These are phyloP conservation scores for Phytopythium chamaehyphon DNA, from an alignment of 352 stramenopile genomes.

Conservation along the genomic window DNA sequence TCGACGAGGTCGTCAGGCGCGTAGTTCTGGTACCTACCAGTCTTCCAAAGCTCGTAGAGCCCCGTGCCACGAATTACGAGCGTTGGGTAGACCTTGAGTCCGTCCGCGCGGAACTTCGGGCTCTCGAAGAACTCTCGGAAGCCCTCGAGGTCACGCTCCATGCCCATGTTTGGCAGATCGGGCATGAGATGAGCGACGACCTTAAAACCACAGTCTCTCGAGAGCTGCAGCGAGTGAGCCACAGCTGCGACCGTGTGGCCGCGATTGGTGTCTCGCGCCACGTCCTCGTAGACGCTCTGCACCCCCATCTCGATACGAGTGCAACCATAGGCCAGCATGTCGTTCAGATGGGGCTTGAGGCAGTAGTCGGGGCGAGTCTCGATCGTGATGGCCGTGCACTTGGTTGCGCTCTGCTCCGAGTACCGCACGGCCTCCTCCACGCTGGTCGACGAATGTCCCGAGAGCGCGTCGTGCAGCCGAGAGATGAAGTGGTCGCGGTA, in stretches of 20 bases:
- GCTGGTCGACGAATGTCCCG: conserved; percentile 86
- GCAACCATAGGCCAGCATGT: conserved; percentile 96
- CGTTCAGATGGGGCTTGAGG: conserved; percentile 94
- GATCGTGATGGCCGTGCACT: conserved; percentile 95
- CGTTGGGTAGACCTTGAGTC: conserved; percentile 96
- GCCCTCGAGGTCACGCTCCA: conserved; percentile 94
- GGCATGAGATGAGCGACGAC: conserved; percentile 98
- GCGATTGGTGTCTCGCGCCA: conserved; percentile 90
- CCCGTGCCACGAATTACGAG: conserved; percentile 96
- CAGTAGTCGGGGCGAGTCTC: conserved; percentile 98
- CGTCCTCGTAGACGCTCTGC: conserved; percentile 95
- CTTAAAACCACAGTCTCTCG: conserved; percentile 97
- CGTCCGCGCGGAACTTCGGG: conserved; percentile 92
- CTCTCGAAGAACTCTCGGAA: conserved; percentile 98
- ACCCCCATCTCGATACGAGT: conserved; percentile 98
- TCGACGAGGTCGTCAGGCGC: conserved; percentile 84
- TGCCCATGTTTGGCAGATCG: conserved; percentile 96
- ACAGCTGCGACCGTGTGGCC: conserved; percentile 94
- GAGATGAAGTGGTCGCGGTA: conserved; percentile 98
- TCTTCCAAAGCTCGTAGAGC: conserved; percentile 98
- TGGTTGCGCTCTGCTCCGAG: conserved; percentile 85
- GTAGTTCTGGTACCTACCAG: conserved; percentile 90
- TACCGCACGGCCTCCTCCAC: conserved; percentile 93
- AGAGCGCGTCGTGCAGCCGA: conserved; percentile 95
- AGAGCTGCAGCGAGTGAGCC: conserved; percentile 64